These are phyloP conservation scores for Aurinia saxatilis DNA, from an alignment of 345 rosid species.

Conservation along the genomic window DNA sequence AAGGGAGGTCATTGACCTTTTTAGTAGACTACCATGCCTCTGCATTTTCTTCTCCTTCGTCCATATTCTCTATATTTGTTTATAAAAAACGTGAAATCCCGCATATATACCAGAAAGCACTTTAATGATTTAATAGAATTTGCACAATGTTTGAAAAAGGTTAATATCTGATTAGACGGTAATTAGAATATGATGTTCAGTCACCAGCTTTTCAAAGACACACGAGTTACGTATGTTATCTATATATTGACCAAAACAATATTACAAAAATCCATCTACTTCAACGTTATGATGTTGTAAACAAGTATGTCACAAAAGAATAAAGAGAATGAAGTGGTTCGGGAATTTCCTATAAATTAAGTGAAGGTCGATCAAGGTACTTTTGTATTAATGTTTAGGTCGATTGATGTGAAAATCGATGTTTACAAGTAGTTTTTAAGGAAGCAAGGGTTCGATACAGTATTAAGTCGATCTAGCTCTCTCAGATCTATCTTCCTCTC, in stretches of 20 bases:
- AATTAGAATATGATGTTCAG: neutral
- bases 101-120: neutral
- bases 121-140: slow-evolving; percentile 2
- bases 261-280: too few relatives aligned
- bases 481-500: too few relatives aligned
- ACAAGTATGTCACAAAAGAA: too few relatives aligned
- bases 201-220: slow-evolving; percentile 13
- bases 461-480: too few relatives aligned
- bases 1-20: slow-evolving; percentile 17
- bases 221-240: slow-evolving; percentile 23
- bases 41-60: slow-evolving; percentile 15
- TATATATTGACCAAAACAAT: slow-evolving; percentile 10
- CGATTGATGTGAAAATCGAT: too few relatives aligned
- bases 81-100: slow-evolving; percentile 7
- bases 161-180: neutral
- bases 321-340: too few relatives aligned
- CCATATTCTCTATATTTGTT: slow-evolving; percentile 2
- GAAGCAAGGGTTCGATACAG: too few relatives aligned
- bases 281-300: too few relatives aligned
- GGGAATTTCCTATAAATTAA: too few relatives aligned
- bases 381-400: too few relatives aligned
- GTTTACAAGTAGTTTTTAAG: too few relatives aligned
- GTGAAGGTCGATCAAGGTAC: too few relatives aligned
- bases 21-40: slow-evolving; percentile 1
- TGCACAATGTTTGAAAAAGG: neutral